phyloP scores from a whole-genome alignment of 164 flowering plant species.

The Dillenia suffruticosa region DNA sequence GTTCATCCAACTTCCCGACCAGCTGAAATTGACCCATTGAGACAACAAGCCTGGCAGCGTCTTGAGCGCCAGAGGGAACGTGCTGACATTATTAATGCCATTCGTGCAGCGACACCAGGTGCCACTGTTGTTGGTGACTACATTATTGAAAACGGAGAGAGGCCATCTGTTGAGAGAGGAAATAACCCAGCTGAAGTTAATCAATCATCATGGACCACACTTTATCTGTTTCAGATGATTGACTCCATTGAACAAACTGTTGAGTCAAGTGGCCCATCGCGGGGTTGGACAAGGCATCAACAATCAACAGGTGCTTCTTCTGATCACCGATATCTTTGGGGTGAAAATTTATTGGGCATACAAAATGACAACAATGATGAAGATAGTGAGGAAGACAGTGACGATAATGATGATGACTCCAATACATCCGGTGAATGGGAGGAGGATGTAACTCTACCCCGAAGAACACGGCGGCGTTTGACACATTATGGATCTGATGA shows the following conservation, averaged over 20 bases:
- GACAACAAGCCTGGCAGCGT: slow-evolving; percentile 11
- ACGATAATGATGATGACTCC: not conserved
- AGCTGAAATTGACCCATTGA: slow-evolving; percentile 35
- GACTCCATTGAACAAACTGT: not conserved
- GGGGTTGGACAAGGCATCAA: not conserved
- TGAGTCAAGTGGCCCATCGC: not conserved
- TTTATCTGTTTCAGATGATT: slow-evolving; percentile 2
- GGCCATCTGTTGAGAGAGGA: not conserved
- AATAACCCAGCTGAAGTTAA: not conserved
- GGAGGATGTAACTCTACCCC: not conserved
- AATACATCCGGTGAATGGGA: not conserved
- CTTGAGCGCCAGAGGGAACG: slow-evolving; percentile 14
- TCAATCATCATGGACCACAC: not conserved
- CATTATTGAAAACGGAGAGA: not conserved
- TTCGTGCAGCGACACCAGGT: not conserved
- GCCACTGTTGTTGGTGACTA: slow-evolving; percentile 1
- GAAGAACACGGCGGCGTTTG: not conserved
- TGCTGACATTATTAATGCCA: slow-evolving; percentile 11
- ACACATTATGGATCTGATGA: not conserved
- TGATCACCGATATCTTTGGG: not conserved
- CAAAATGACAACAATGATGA: no score
- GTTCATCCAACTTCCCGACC: slow-evolving; percentile 47
- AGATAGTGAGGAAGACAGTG: no score
- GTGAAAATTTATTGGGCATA: not conserved
- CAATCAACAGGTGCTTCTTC: not conserved